These are phyloP conservation scores for Trypanosoma melophagium DNA, from an alignment of 208 protist species.

Conservation along the genomic window DNA sequence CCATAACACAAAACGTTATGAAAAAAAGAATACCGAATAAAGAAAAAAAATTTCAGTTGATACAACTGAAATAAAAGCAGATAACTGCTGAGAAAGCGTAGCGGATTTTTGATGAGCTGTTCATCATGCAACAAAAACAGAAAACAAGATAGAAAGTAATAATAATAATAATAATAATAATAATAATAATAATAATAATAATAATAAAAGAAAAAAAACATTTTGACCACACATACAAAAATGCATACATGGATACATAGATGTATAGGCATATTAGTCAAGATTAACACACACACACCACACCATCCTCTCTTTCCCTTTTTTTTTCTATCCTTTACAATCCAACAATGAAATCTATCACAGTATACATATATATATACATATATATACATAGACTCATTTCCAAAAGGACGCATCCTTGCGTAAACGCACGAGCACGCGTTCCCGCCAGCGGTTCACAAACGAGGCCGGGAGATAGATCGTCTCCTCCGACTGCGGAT, in stretches of 20 bases:
- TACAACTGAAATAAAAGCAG: no score
- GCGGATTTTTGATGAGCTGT: no score
- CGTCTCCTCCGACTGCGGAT: constrained; percentile 46
- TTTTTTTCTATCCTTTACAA: not conserved
- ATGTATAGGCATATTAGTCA: constrained; percentile 6
- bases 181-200: constrained; percentile 13
- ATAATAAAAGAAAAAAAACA: not conserved
- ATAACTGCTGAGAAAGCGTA: not conserved
- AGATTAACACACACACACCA: not conserved
- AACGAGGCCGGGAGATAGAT: constrained; percentile 67
- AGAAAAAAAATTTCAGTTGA: not conserved
- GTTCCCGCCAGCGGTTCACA: constrained; percentile 63
- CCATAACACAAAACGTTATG: not conserved
- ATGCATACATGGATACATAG: constrained; percentile 13
- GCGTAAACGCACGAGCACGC: constrained; percentile 47
- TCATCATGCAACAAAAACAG: no score
- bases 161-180: constrained; percentile 23
- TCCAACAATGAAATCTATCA: no score
- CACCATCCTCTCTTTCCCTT: not conserved
- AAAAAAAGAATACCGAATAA: not conserved
- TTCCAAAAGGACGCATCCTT: constrained; percentile 67
- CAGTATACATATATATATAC: no score
- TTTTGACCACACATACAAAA: not conserved
- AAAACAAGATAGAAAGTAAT: not conserved
- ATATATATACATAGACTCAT: constrained; percentile 7